Evolutionary conservation across 2,329 filamentous ascomycete genomes (phyloP), one percentile per base, ranked within the genome.

Genomic region (Neocucurbitaria cava): DNA sequence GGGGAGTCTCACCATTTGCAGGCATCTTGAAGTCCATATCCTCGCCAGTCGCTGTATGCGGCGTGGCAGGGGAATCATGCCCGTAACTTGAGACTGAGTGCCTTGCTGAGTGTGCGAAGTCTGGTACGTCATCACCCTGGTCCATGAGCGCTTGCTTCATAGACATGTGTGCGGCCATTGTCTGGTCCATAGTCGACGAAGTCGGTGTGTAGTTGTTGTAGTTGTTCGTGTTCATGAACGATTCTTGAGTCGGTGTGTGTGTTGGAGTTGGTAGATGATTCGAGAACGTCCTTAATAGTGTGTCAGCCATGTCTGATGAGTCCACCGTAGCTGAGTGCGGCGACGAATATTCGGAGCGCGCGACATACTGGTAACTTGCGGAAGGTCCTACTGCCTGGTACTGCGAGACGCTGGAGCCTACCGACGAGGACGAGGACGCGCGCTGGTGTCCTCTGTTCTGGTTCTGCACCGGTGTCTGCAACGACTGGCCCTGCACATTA

Each of bases 41-140:
- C 47, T 83, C 81, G 30, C 76, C 75, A 50, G 84, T 80, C 48
- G 75, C 79, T 23, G 79, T 84, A 62, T 84, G 82, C n/a, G 85
- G 84, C 49, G 85, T 88, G 39, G 83, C 82, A 9, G 85, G 85
- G 28, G 84, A 87, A 64, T 86, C 83, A 62, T 84, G 83, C 62
- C 83, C 85, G 72, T 83, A 78, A 52, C 82, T 87, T 2, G 85
- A 87, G 54, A 86, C 85, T 3, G 85, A 87, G 51, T 82, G 81
- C 49, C 83, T 77, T 40, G 82, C 81, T 30, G 85, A 79, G 39
- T 83, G 81, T 49, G 81, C 79, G 62, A 84, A 80, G 48, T 80
- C 81, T 38, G 81, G 77, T 30, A 78, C 66, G 45, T 82, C 79
- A 28, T 84, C 82, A 49, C 84, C 82, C 39, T 67, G 76, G 52